Percentiles rank a stretch among this genome's conserved stretches.
Conservation (phyloP, 1,284 basidiomycete genomes). For the Ceratobasidium papillatum region DNA sequence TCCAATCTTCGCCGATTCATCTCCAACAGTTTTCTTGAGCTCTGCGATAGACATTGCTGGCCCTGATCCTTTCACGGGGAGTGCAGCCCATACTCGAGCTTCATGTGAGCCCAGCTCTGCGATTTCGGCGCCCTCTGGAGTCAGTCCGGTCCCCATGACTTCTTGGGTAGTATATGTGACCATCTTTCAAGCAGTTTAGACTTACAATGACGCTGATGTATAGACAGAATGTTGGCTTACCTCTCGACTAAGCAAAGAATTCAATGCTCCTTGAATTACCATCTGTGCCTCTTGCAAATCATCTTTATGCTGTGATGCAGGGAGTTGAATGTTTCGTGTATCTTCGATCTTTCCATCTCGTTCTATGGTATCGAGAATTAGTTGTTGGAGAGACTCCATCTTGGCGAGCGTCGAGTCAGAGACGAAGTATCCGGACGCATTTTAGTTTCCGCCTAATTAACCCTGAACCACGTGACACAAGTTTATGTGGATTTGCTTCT, state of each 20-base stretch:
- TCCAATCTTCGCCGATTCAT: conserved; percentile 85
- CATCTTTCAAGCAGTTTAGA: conserved; percentile 66
- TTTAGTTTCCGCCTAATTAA: conserved; percentile 31
- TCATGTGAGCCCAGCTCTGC: conserved; percentile 89
- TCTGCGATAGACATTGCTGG: conserved; percentile 70
- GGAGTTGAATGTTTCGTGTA: conserved; percentile 74
- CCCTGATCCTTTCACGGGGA: conserved; percentile 75
- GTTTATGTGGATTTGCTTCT: not conserved
- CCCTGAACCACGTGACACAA: conserved; percentile 18
- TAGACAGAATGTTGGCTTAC: conserved; percentile 59
- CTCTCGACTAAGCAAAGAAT: conserved; percentile 86
- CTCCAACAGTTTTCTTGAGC: conserved; percentile 78
- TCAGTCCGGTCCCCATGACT: conserved; percentile 74
- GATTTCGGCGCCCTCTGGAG: conserved; percentile 83
- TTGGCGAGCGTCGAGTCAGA: conserved; percentile 29
- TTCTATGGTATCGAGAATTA: conserved; percentile 78
- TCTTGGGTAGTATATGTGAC: conserved; percentile 84
- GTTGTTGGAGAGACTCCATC: conserved; percentile 67
- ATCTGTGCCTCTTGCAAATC: conserved; percentile 79
- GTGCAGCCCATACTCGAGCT: conserved; percentile 87
- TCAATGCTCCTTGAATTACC: conserved; percentile 84
- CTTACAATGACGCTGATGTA: conserved; percentile 36
- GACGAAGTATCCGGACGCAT: conserved; percentile 4
- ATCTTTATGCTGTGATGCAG: conserved; percentile 67
- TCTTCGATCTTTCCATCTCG: conserved; percentile 70